phyloP scores from a whole-genome alignment of 768 basidiomycete species.

The Hygrophorus pudorinus region DNA sequence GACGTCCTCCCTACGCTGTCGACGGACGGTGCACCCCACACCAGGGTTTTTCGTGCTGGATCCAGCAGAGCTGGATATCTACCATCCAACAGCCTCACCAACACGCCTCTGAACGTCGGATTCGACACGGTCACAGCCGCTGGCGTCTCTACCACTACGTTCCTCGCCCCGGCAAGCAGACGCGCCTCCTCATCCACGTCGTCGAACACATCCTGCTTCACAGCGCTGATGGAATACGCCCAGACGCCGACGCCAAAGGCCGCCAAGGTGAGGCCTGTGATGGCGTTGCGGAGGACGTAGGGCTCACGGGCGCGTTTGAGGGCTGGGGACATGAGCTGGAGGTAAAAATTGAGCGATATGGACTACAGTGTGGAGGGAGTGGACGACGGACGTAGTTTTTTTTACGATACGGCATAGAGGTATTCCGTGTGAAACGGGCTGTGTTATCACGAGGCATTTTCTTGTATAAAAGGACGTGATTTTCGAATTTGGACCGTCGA shows the following conservation, averaged over 20 bases:
- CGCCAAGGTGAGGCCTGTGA: slow-evolving; percentile 65
- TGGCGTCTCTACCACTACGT: slow-evolving; percentile 7
- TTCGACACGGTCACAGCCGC: slow-evolving; percentile 7
- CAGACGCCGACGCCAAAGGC: slow-evolving; percentile 77
- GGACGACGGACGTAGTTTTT: slow-evolving; percentile 31
- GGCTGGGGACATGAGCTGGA: slow-evolving; percentile 76
- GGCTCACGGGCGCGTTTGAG: slow-evolving; percentile 82
- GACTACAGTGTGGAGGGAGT: not conserved
- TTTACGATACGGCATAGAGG: slow-evolving; percentile 15
- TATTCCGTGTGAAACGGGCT: slow-evolving; percentile 28
- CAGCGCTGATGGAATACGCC: slow-evolving; percentile 88
- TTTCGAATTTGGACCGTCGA: too few species aligned
- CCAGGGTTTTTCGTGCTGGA: slow-evolving; percentile 49
- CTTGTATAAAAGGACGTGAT: too few species aligned
- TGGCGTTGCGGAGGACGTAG: slow-evolving; percentile 66
- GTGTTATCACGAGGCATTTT: too few species aligned
- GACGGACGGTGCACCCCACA: slow-evolving; percentile 66
- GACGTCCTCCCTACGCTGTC: slow-evolving; percentile 47
- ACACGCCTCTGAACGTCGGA: slow-evolving; percentile 30
- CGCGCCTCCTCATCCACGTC: slow-evolving; percentile 75
- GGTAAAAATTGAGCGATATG: slow-evolving; percentile 3
- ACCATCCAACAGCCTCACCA: slow-evolving; percentile 31
- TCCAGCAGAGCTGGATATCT: slow-evolving; percentile 46
- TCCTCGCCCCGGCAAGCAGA: slow-evolving; percentile 34
- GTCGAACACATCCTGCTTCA: slow-evolving; percentile 88